Evolutionary conservation across 371 early-diverging fungal species (phyloP), one percentile per base, ranked within the genome.

Genomic region (Mucor velutinosus): DNA sequence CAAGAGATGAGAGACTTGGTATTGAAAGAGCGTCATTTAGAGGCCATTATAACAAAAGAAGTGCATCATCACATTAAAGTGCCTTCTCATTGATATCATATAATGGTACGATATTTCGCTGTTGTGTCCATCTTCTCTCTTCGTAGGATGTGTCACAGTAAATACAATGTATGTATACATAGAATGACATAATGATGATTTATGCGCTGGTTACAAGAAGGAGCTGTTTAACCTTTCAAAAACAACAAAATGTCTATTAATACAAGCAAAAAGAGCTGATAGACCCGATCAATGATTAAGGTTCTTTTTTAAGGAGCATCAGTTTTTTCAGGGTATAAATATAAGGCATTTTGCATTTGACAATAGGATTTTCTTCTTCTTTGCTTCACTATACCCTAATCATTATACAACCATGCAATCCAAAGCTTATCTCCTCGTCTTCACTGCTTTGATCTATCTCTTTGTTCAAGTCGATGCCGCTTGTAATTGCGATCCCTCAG

Each of bases 391-490:
- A 19, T 51, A 23, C 57, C 33, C 33, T 29, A 33, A 32, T 23
- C 10, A 27, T 37, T 39, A 25, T 41, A 41, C 41, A 55, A 64
- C 2, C 39, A 62, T 65, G 62, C 47, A 58, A 62, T 29, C 64
- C 25, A 68, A 63, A 37, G 23, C 63, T 12, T 37, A 37, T 25
- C 25, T 62, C 49, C 14, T 57, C 21, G 25, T 58, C 12, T 63
- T 68, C 21, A 21, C 49, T 47, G 58, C 62, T 11, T 47, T 63
- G 41, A 21, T 58, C 33, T n/a, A 29, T 27, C 29, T 68, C n/a
- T 51, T 68, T 11, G 32, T 39, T 33, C 70, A 70, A 65, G 65
- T 61, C 7, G 33, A 63, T 53, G 73, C 73, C 41, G 51, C 51
- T 14, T 73, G 73, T 59, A 25, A 15, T 25, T 73, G 73, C 59